Evolutionary conservation across 75 land plant genomes (phyloP).

Genomic region (Cunninghamia lanceolata): DNA sequence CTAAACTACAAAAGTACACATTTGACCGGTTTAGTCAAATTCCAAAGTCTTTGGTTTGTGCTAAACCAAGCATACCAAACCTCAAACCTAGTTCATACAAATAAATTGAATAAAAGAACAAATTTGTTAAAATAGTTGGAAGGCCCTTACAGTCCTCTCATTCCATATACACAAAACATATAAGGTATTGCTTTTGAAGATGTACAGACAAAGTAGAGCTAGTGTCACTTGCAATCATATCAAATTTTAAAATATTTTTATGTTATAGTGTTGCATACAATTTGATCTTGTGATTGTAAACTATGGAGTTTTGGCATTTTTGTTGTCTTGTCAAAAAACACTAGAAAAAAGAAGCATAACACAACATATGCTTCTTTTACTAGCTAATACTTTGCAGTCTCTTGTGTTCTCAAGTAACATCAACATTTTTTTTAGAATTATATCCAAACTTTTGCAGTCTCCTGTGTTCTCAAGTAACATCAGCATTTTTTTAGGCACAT

Average conservation of each 20-base stretch:
- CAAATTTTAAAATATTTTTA: background rate
- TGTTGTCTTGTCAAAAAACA: background rate
- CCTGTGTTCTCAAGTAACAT: background rate
- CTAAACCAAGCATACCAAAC: background rate
- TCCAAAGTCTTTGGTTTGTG: background rate
- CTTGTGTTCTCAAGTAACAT: background rate
- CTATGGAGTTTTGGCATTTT: background rate
- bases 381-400: background rate
- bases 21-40: background rate
- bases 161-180: background rate
- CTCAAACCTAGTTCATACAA: background rate
- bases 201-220: background rate
- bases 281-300: background rate
- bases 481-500: background rate
- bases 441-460: background rate
- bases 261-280: background rate
- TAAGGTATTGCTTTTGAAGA: background rate
- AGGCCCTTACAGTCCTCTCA: background rate
- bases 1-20: background rate
- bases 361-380: background rate
- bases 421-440: background rate
- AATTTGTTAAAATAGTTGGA: background rate
- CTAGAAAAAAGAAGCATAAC: background rate
- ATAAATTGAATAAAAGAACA: background rate
- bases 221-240: background rate